Conservation (phyloP, 805 yeast species). For the Clavispora santaluciae region DNA sequence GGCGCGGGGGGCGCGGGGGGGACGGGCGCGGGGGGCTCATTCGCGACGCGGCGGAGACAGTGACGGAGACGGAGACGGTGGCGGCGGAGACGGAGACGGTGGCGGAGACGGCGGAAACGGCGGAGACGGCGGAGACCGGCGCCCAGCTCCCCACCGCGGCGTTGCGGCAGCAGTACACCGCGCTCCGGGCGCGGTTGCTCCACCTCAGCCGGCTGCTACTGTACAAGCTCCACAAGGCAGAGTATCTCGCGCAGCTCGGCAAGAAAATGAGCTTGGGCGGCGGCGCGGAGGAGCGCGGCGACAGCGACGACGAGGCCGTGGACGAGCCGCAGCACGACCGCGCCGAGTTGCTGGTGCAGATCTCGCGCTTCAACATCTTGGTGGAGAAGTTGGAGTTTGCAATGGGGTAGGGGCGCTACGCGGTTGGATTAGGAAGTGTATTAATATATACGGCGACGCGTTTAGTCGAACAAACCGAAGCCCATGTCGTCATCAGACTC, state of each 20-base stretch:
- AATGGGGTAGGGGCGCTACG: background rate
- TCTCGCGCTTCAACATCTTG: slow-evolving; percentile 23
- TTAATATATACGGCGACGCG: slow-evolving; percentile 5
- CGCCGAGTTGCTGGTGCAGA: slow-evolving; percentile 11
- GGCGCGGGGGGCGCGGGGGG: too few relatives aligned
- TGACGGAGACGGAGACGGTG: slow-evolving; percentile 1
- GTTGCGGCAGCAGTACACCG: slow-evolving; percentile 6
- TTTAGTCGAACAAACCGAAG: slow-evolving; percentile 96
- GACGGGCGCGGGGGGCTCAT: slow-evolving; percentile 2
- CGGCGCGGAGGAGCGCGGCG: slow-evolving; percentile 6
- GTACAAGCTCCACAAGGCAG: slow-evolving; percentile 28
- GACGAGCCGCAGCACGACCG: slow-evolving; percentile 4
- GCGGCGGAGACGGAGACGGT: slow-evolving; percentile 21
- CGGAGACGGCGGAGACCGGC: background rate
- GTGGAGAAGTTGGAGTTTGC: slow-evolving; percentile 20
- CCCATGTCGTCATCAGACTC: slow-evolving; percentile 82
- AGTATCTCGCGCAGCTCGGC: slow-evolving; percentile 19
- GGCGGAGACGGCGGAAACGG: slow-evolving; percentile 9
- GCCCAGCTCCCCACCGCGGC: slow-evolving; percentile 2
- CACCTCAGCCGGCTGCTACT: slow-evolving; percentile 15
- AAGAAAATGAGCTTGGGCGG: slow-evolving; percentile 5
- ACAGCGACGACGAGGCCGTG: slow-evolving; percentile 20
- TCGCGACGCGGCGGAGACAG: background rate
- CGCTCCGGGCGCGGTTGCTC: slow-evolving; percentile 7
- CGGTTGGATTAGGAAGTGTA: slow-evolving; percentile 1